Conservation (phyloP, 495 filamentous ascomycete genomes). For the Evansstolkia leycettana region DNA sequence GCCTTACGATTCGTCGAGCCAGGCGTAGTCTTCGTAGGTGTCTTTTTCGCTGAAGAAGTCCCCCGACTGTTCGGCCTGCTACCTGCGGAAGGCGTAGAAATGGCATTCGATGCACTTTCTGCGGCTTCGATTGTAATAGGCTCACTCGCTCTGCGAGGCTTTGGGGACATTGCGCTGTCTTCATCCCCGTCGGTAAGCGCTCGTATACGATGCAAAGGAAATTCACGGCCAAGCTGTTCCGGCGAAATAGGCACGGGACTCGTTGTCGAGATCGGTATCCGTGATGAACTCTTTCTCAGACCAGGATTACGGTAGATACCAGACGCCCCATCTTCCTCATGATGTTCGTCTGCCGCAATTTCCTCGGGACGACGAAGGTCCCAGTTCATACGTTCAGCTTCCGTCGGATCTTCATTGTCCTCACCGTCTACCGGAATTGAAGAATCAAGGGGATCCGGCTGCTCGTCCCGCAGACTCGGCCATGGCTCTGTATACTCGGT, state of each 20-base stretch:
- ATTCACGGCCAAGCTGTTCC: conserved; percentile 59
- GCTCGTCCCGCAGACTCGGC: conserved; percentile 26
- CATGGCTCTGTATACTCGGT: conserved; percentile 25
- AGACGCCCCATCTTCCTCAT: conserved; percentile 23
- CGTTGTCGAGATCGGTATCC: conserved; percentile 70
- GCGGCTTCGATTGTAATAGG: conserved; percentile 46
- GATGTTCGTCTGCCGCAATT: conserved; percentile 55
- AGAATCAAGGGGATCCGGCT: conserved; percentile 32
- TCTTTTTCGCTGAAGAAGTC: conserved; percentile 23
- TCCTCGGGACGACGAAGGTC: conserved; percentile 75
- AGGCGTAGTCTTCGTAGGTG: conserved; percentile 27
- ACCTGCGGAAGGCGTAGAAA: conserved; percentile 29
- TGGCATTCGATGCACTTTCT: conserved; percentile 23
- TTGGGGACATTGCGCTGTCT: conserved; percentile 45
- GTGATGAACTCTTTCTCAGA: conserved; percentile 45
- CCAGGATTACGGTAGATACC: conserved; percentile 30
- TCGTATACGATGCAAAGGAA: conserved; percentile 51
- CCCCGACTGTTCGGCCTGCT: conserved; percentile 35
- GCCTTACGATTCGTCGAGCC: conserved; percentile 30
- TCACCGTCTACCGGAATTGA: conserved; percentile 30
- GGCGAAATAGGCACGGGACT: conserved; percentile 67
- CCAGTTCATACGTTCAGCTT: conserved; percentile 37
- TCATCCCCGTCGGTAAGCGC: conserved; percentile 39
- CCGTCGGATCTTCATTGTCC: conserved; percentile 18
- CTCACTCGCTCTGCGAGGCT: conserved; percentile 58